Conservation (phyloP, 805 yeast species). For the Ogataea degrootiae region DNA sequence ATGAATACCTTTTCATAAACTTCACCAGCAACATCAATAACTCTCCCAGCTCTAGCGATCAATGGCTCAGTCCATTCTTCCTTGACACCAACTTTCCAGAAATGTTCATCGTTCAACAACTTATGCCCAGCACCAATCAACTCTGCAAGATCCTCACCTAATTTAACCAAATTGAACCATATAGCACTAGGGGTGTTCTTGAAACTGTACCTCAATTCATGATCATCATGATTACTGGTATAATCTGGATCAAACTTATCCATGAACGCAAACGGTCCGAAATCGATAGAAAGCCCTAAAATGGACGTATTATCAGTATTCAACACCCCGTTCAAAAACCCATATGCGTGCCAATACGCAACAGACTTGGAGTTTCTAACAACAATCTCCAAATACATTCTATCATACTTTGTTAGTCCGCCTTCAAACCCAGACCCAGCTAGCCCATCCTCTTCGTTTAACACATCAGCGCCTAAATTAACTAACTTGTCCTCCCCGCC, state of each 20-base stretch:
- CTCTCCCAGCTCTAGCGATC: conserved; percentile 54
- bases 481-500: conserved; percentile 32
- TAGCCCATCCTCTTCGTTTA: conserved; percentile 27
- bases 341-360: conserved; percentile 87
- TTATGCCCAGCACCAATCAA: conserved; percentile 68
- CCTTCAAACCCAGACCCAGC: conserved; percentile 22
- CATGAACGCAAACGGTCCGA: conserved; percentile 92
- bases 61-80: conserved; percentile 48
- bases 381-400: conserved; percentile 65
- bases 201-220: conserved; percentile 64
- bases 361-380: conserved; percentile 70
- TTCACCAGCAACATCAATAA: conserved; percentile 61
- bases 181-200: conserved; percentile 80
- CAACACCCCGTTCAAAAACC: conserved; percentile 89
- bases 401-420: conserved; percentile 54
- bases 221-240: conserved; percentile 91
- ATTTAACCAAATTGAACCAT: conserved; percentile 87
- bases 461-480: conserved; percentile 20
- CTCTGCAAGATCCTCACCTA: conserved; percentile 82
- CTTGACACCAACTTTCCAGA: conserved; percentile 38
- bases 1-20: conserved; percentile 62
- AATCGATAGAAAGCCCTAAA: conserved; percentile 85
- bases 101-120: conserved; percentile 39
- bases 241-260: conserved; percentile 76
- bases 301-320: conserved; percentile 93